These are phyloP conservation scores for Fusarium cicatricum DNA, from an alignment of 2,329 filamentous ascomycete species.

Conservation along the genomic window DNA sequence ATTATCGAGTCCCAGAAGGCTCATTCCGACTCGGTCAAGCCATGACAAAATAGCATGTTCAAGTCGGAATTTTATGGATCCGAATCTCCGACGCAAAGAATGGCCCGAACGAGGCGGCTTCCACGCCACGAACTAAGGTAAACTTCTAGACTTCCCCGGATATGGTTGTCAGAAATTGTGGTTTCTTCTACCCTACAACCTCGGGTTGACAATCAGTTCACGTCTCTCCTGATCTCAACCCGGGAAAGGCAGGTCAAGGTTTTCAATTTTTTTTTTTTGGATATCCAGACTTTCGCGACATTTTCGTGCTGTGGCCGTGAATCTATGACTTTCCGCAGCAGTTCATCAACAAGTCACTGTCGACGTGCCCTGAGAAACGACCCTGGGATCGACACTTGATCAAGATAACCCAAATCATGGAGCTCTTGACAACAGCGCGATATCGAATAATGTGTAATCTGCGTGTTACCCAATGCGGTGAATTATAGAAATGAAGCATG, in stretches of 20 bases:
- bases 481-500: background rate
- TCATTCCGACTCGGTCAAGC: conserved; percentile 25
- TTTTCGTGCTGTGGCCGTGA: conserved; percentile 51
- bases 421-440: background rate
- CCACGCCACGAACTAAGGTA: conserved; percentile 1
- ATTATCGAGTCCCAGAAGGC: conserved; percentile 32
- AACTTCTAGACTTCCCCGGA: conserved; percentile 13
- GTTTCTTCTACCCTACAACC: background rate
- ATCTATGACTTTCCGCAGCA: conserved; percentile 47
- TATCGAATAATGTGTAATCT: background rate
- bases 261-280: background rate
- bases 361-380: conserved; percentile 57
- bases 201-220: background rate
- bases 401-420: conserved; percentile 23
- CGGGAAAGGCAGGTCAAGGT: conserved; percentile 15
- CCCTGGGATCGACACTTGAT: conserved; percentile 41
- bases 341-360: conserved; percentile 56
- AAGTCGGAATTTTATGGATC: conserved; percentile 33
- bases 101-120: conserved; percentile 22
- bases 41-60: conserved; percentile 28
- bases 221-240: background rate
- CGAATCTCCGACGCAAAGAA: conserved; percentile 26
- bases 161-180: background rate
- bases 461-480: background rate
- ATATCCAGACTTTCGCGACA: conserved; percentile 19